Evolutionary conservation across 1,284 basidiomycete genomes (phyloP).

Genomic region (Cutaneotrichosporon sp.): DNA sequence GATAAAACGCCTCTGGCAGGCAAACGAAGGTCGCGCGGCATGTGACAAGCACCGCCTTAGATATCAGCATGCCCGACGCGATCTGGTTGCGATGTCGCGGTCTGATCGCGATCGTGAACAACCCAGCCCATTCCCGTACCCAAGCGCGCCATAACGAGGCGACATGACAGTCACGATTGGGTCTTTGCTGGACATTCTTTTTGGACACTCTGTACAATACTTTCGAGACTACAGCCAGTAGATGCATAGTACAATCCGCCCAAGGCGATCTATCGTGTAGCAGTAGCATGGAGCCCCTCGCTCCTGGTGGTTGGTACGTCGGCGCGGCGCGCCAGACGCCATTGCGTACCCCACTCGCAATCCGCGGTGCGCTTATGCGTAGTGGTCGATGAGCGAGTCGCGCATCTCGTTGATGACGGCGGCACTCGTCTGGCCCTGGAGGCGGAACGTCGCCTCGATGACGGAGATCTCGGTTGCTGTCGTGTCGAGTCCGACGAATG

Average conservation of each 20-base stretch:
- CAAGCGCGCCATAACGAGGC: no score
- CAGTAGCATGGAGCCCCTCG: no score
- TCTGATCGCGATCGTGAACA: no score
- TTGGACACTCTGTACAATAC: neutral
- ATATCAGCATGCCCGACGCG: no score
- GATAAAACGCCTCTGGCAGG: no score
- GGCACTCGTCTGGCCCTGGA: slow-evolving; percentile 78
- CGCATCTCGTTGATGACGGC: slow-evolving; percentile 92
- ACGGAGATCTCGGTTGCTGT: slow-evolving; percentile 98
- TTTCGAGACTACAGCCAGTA: neutral
- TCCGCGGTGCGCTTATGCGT: slow-evolving; percentile 70
- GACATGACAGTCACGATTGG: neutral
- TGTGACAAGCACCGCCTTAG: no score
- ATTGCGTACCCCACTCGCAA: neutral
- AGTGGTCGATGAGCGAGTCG: slow-evolving; percentile 88
- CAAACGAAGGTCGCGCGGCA: no score
- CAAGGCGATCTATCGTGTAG: no score
- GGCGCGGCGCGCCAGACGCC: neutral
- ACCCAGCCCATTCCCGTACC: no score
- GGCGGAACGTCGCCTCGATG: slow-evolving; percentile 93
- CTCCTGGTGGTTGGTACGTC: neutral
- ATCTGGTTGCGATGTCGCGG: no score
- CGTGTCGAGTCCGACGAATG: slow-evolving; percentile 92
- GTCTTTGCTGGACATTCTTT: neutral
- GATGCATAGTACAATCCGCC: slow-evolving; percentile 3